A percentile compares a stretch with the other conserved stretches of the same genome.
phyloP scores from a whole-genome alignment of 345 rosid genomes.

The Rhodamnia rubescens region DNA sequence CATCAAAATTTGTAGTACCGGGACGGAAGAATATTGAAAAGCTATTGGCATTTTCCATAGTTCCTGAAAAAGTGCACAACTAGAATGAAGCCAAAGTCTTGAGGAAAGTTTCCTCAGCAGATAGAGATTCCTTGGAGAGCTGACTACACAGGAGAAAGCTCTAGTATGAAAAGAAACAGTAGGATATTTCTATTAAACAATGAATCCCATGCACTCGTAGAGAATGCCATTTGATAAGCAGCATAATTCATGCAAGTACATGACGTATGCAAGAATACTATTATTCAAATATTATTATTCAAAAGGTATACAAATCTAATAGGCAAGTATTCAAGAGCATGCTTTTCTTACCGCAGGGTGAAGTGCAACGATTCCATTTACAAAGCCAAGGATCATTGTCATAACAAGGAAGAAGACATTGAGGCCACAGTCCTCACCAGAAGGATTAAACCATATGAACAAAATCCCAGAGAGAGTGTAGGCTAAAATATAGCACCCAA shows the following conservation, averaged over 20 bases:
- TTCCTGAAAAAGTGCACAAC: not conserved
- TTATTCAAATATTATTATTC: not conserved
- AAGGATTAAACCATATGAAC: constrained; percentile 97
- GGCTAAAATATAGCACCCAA: constrained; percentile 75
- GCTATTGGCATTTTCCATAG: not conserved
- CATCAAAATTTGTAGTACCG: not conserved
- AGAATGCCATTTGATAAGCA: not conserved
- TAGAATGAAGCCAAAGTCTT: not conserved
- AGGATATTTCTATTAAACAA: not conserved
- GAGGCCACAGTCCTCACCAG: constrained; percentile 89
- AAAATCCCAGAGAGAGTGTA: constrained; percentile 67
- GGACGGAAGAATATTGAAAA: not conserved
- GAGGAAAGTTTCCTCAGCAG: not conserved
- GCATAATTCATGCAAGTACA: not conserved
- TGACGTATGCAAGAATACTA: not conserved
- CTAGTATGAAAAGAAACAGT: not conserved
- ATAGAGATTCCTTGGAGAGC: not conserved
- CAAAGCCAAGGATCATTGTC: constrained; percentile 82
- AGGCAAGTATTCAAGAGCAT: not conserved
- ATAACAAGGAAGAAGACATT: constrained; percentile 85
- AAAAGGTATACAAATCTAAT: not conserved
- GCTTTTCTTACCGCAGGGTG: constrained; percentile 60
- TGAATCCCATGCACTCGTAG: not conserved
- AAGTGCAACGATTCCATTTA: constrained; percentile 58
- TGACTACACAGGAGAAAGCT: not conserved